These are phyloP conservation scores for Eucalyptus cloeziana DNA, from an alignment of 345 rosid genomes.

Conservation along the genomic window DNA sequence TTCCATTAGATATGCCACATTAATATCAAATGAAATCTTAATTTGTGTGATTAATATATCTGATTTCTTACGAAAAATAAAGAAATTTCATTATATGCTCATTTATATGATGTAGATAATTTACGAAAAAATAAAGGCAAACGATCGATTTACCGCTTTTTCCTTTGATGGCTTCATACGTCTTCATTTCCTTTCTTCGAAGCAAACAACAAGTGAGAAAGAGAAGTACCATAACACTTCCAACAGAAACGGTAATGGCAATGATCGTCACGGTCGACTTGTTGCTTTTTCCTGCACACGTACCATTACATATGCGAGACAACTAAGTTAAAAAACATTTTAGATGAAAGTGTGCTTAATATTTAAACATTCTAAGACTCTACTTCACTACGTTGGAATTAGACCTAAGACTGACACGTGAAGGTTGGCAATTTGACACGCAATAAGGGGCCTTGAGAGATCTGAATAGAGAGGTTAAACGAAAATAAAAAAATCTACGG, in stretches of 20 bases:
- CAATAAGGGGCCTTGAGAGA: too few relatives aligned
- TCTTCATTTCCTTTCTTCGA: not conserved
- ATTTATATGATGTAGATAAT: not conserved
- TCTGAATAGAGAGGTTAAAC: too few relatives aligned
- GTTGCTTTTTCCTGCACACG: not conserved
- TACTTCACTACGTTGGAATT: too few relatives aligned
- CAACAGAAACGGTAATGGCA: not conserved
- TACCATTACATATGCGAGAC: too few relatives aligned
- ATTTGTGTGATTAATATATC: not conserved
- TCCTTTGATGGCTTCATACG: not conserved
- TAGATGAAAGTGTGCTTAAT: too few relatives aligned
- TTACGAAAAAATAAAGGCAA: too few relatives aligned
- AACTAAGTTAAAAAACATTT: too few relatives aligned
- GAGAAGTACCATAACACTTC: not conserved
- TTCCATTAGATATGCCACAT: not conserved
- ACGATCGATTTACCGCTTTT: not conserved
- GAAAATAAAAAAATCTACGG: too few relatives aligned
- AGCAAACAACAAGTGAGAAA: not conserved
- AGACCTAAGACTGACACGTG: too few relatives aligned
- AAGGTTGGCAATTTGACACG: too few relatives aligned
- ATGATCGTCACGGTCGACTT: not conserved
- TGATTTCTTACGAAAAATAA: not conserved
- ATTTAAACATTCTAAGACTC: too few relatives aligned
- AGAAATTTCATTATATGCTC: not conserved
- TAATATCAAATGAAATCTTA: too few relatives aligned